Percentiles rank a stretch among this genome's conserved stretches.
phyloP scores from a whole-genome alignment of 345 rosid genomes.

The Conringia planisiliqua region DNA sequence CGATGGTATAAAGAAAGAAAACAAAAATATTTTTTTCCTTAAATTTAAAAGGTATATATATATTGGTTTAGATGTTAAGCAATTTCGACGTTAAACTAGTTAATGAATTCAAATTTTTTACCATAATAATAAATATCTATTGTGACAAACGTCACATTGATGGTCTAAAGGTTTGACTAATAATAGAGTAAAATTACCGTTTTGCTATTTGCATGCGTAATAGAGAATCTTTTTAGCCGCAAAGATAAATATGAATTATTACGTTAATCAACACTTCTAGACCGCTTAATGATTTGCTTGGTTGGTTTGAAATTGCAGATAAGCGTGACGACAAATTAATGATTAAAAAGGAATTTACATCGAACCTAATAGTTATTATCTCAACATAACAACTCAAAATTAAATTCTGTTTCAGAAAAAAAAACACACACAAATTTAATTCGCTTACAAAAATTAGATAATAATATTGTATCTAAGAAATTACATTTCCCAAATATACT shows the following conservation, averaged over 20 bases:
- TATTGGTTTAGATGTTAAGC: no score
- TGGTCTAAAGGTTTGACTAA: background rate
- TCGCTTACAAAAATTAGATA: no score
- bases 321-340: constrained; percentile 27
- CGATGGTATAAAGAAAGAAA: background rate
- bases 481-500: no score
- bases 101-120: background rate
- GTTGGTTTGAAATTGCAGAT: constrained; percentile 4
- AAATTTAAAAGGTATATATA: background rate
- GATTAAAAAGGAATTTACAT: background rate
- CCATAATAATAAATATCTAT: background rate
- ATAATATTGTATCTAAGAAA: no score
- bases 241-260: constrained; percentile 18
- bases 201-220: constrained; percentile 28
- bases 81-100: background rate
- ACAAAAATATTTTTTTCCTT: background rate
- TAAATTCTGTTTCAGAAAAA: no score
- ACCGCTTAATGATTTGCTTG: constrained; percentile 18
- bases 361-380: background rate
- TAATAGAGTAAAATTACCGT: background rate
- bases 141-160: background rate
- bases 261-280: constrained; percentile 17
- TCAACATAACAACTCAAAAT: background rate
- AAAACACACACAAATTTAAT: no score
- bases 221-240: constrained; percentile 8